Conservation (phyloP, 306 rosid genomes). For the Mucuna pruriens region DNA sequence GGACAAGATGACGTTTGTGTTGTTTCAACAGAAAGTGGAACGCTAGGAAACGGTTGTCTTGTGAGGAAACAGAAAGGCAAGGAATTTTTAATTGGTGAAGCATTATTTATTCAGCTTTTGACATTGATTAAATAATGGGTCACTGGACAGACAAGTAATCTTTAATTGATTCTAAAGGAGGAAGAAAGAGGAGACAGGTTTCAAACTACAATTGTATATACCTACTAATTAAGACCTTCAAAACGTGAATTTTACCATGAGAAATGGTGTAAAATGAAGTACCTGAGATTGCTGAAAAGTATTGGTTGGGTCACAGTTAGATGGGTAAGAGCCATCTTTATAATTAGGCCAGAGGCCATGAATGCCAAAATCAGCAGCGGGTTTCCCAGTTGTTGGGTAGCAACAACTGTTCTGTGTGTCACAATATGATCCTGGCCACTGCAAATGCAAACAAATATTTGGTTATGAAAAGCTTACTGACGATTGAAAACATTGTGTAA, state of each 20-base stretch:
- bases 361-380: slow-evolving; percentile 59
- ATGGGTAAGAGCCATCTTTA: slow-evolving; percentile 51
- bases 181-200: too few relatives aligned
- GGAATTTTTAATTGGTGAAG: background rate
- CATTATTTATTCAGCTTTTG: background rate
- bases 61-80: background rate
- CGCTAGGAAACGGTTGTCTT: background rate
- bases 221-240: too few relatives aligned
- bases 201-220: too few relatives aligned
- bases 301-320: slow-evolving; percentile 54
- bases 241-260: too few relatives aligned
- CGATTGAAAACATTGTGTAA: background rate
- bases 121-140: too few relatives aligned
- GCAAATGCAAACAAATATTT: slow-evolving; percentile 5
- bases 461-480: background rate
- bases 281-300: slow-evolving; percentile 55
- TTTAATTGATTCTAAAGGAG: too few relatives aligned
- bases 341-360: slow-evolving; percentile 66
- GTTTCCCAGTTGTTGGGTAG: slow-evolving; percentile 59
- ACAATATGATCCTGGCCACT: slow-evolving; percentile 69
- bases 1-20: background rate
- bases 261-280: background rate
- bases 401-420: slow-evolving; percentile 57
- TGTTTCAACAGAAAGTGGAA: background rate
- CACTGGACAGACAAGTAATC: too few relatives aligned